A percentile compares a stretch with the other conserved stretches of the same genome.
These are phyloP conservation scores for Phaffia australis DNA, from an alignment of 768 basidiomycete genomes.

Conservation along the genomic window DNA sequence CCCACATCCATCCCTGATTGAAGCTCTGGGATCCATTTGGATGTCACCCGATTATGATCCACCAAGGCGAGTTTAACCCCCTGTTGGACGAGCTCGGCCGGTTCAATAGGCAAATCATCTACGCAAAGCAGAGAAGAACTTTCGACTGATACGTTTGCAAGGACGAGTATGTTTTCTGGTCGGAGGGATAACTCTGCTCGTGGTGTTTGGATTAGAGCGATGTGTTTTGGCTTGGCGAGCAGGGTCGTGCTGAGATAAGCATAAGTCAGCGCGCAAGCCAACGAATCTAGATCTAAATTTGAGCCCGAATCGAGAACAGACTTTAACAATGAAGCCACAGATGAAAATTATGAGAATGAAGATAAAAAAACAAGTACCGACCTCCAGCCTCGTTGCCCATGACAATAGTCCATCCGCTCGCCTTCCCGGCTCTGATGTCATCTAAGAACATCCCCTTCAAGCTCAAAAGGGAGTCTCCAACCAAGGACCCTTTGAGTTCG, in stretches of 20 bases:
- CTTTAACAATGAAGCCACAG: not conserved
- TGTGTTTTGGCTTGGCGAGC: conserved; percentile 45
- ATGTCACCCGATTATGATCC: conserved; percentile 72
- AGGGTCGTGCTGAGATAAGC: conserved; percentile 60
- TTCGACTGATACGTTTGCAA: conserved; percentile 45
- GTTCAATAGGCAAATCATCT: conserved; percentile 49
- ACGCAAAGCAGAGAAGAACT: conserved; percentile 44
- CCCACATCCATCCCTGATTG: conserved; percentile 40
- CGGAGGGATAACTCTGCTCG: conserved; percentile 63
- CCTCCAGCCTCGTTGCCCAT: conserved; percentile 98
- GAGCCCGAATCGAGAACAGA: not conserved
- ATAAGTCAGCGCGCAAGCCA: conserved; percentile 75
- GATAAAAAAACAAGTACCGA: conserved; percentile 35
- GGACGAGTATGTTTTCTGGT: conserved; percentile 73
- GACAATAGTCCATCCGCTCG: conserved; percentile 62
- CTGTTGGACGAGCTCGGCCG: conserved; percentile 41
- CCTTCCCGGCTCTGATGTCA: conserved; percentile 46
- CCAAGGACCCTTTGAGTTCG: not conserved
- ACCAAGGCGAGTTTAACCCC: conserved; percentile 64
- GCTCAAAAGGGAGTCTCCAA: conserved; percentile 14
- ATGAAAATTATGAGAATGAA: not conserved
- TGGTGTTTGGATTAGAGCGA: conserved; percentile 63
- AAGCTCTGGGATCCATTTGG: conserved; percentile 1
- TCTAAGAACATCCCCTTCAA: conserved; percentile 52
- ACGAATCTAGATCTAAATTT: conserved; percentile 68